Evolutionary conservation across 768 basidiomycete species (phyloP), one percentile per base, ranked within the genome.

Genomic region (Auricularia auricula-judae): DNA sequence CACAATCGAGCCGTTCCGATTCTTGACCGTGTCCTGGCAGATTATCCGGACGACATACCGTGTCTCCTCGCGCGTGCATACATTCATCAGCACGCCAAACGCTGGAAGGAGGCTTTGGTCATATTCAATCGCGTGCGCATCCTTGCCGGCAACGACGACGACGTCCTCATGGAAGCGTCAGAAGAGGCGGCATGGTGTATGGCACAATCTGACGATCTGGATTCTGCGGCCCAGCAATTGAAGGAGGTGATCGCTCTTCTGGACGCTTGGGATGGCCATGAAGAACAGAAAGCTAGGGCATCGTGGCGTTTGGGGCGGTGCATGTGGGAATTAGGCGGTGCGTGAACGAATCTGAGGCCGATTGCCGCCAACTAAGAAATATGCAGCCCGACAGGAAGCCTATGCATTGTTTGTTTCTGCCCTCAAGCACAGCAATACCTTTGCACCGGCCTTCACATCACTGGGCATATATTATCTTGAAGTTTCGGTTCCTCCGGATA

Each of bases 391-490:
- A 4, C 75, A 89, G 66, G 82, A 85, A 65, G 87, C 91, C 0
- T 97, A 90, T 74, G 81, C 84, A 16, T 79, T 81, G 70, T 97
- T 90, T 76, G 90, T 97, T 67, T 77, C 80, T 3, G 81, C 96
- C 0, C 81, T 98, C 36, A 91, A 92, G 71, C 84, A 82, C 36
- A 82, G 83, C 62, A 74, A 90, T 0, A 78, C 82, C 8, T 97
- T 87, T 72, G 93, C 96, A 0, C 89, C 97, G 1, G 87, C 97
- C 0, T 98, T 93, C 73, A 96, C 96, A 3, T 93, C 93, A 1
- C 83, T 99, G 2, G 97, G 97, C 5, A 78, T 91, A 59, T 94
- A 94, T 75, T 98, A 98, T 74, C 75, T 82, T 21, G 88, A 93
- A 51, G 79, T 77, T 65, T 77, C 82, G 3, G 75, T 78, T 11